A percentile compares a stretch with the other conserved stretches of the same genome.
Evolutionary conservation across 257 asterid species (phyloP).

Genomic region (Solanum pinnatisectum): DNA sequence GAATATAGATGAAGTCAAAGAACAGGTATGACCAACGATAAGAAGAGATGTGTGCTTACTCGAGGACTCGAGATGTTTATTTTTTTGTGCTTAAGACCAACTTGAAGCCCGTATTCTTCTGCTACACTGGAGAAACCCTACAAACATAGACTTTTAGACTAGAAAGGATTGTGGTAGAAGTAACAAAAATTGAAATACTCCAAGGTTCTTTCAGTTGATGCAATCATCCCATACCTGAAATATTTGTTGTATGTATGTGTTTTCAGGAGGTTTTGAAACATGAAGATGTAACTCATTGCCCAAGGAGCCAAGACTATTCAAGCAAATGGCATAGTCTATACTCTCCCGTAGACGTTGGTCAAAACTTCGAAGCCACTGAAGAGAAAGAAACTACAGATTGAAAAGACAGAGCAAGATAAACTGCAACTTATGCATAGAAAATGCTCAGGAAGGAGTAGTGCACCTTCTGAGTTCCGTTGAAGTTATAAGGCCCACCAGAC

Average conservation of each 20-base stretch:
- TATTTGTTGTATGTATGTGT: slow-evolving; percentile 66
- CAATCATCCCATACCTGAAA: slow-evolving; percentile 52
- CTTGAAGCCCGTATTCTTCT: slow-evolving; percentile 66
- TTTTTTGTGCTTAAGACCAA: slow-evolving; percentile 93
- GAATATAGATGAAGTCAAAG: background rate
- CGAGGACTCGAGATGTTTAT: slow-evolving; percentile 92
- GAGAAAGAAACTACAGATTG: slow-evolving; percentile 17
- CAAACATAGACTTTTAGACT: slow-evolving; percentile 18
- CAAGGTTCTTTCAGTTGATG: background rate
- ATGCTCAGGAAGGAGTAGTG: background rate
- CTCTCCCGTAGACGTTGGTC: slow-evolving; percentile 88
- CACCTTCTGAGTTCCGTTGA: slow-evolving; percentile 86
- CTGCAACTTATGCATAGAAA: background rate
- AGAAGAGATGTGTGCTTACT: slow-evolving; percentile 37
- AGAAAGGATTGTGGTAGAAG: background rate
- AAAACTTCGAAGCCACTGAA: slow-evolving; percentile 86
- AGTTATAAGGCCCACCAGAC: slow-evolving; percentile 96
- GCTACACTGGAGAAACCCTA: slow-evolving; percentile 84
- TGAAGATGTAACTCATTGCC: slow-evolving; percentile 61
- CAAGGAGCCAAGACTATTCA: slow-evolving; percentile 77
- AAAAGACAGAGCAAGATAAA: background rate
- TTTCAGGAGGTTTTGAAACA: slow-evolving; percentile 93
- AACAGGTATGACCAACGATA: background rate
- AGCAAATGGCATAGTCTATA: slow-evolving; percentile 88
- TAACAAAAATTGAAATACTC: background rate